Base-by-base conservation (phyloP, 805 yeast species). In the Hanseniaspora hatyaiensis region DNA sequence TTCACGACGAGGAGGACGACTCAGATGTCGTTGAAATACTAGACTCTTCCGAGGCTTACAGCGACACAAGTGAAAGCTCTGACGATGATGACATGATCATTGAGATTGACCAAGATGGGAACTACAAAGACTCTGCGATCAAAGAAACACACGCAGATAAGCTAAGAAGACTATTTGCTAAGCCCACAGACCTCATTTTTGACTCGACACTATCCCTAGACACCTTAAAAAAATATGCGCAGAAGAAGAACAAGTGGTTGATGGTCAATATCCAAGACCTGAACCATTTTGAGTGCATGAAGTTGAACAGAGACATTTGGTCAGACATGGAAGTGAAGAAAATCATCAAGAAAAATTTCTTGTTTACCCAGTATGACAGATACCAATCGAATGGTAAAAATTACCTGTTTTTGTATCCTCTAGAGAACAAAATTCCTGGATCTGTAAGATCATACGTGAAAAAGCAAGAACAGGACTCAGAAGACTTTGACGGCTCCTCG, bases 281-380 rank as follows among this genome's bases (percentile, higher is more conserved):
- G 22, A 68, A 82, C 1, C 92, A 85, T 58, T 92, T 92, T 59
- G 76, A 77, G 54, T 88, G 96, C 58, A 97, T 89, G 60, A 79
- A 82, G 28, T 65, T 92, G 47, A 92, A 92, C 62, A 73, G 99
- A 51, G 99, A 92, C 63, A 77, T 92, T 52, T 92, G 97, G 97
- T 76, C 92, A 15, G 72, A 81, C 40, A 53, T 63, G 12, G 70
- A 71, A 2, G 71, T 92, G 18, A 87, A 84, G 59, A 73, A 71
- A 15, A 55, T 76, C 2, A 79, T 92, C 3, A 67, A 68, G 32
- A 77, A 74, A 22, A 71, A 81, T 60, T 92, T 92, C 56, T 63
- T 89, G 3, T 89, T 92, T 57, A 63, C 92, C 50, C 98, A 92
- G 62, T 89, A 82, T 60, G 87, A 82, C 52, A 71, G 71, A 43